Evolutionary conservation across 805 yeast genomes (phyloP).

Genomic region (Zygosaccharomyces gambellarensis): DNA sequence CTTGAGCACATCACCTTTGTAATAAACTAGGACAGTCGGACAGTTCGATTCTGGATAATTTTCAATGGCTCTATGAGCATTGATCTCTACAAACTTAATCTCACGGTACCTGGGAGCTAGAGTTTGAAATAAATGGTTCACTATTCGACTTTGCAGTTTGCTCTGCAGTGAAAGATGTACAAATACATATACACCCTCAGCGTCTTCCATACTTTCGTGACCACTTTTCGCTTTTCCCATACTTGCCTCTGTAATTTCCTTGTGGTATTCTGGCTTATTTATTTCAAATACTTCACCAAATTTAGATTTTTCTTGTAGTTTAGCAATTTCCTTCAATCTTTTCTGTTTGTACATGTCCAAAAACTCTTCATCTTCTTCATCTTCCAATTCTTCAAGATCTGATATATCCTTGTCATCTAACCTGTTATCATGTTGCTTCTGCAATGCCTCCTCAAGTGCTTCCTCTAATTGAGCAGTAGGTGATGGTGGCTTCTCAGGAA

Average conservation of each 20-base stretch:
- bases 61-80: conserved; percentile 87
- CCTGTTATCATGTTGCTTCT: conserved; percentile 74
- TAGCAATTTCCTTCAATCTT: conserved; percentile 68
- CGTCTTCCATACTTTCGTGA: conserved; percentile 8
- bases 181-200: conserved; percentile 52
- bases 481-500: conserved; percentile 87
- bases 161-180: conserved; percentile 71
- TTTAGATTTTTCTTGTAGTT: conserved; percentile 49
- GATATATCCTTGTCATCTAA: conserved; percentile 71
- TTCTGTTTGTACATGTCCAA: conserved; percentile 70
- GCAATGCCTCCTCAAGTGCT: conserved; percentile 77
- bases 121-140: conserved; percentile 51
- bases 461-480: conserved; percentile 84
- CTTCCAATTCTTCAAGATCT: conserved; percentile 84
- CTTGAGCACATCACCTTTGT: conserved; percentile 69
- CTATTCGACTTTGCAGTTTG: conserved; percentile 66
- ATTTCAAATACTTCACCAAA: conserved; percentile 77
- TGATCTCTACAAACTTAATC: conserved; percentile 85
- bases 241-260: conserved; percentile 81
- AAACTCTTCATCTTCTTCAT: conserved; percentile 90
- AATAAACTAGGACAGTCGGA: conserved; percentile 84
- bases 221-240: conserved; percentile 24
- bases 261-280: conserved; percentile 80
- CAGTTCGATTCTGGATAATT: conserved; percentile 85
- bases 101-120: conserved; percentile 70